Conservation (phyloP, 139 green algal genomes). For the Picochlorum sp. region DNA sequence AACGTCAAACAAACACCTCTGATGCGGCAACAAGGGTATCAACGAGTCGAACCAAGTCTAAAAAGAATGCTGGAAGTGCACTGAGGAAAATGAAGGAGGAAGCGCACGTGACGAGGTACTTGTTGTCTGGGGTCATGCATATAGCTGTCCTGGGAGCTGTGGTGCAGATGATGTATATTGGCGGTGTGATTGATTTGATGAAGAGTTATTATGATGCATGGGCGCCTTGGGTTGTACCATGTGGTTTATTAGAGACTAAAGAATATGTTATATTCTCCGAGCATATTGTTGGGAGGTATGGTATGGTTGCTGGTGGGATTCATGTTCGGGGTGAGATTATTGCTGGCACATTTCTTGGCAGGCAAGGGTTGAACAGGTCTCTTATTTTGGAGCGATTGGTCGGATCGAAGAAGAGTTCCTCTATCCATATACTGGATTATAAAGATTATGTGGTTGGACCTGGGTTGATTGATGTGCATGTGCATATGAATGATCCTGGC, state of each 20-base stretch:
- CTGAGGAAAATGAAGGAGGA: not conserved
- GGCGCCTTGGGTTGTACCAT: slow-evolving; percentile 13
- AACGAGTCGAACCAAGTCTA: not conserved
- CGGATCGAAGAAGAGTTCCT: not conserved
- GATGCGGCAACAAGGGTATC: too few relatives aligned
- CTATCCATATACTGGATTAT: slow-evolving; percentile 20
- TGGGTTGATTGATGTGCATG: slow-evolving; percentile 85
- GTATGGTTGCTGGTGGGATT: slow-evolving; percentile 21
- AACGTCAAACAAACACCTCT: too few relatives aligned
- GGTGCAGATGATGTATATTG: not conserved
- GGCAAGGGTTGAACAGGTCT: not conserved
- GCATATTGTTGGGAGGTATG: slow-evolving; percentile 19
- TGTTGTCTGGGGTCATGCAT: slow-evolving; percentile 6
- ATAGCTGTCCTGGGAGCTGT: not conserved
- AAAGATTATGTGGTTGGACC: slow-evolving; percentile 58
- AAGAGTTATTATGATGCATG: slow-evolving; percentile 1
- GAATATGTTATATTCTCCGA: slow-evolving; percentile 28
- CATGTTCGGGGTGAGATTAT: slow-evolving; percentile 31
- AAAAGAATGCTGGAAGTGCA: slow-evolving; percentile 5
- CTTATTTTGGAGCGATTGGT: not conserved
- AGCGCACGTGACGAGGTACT: not conserved
- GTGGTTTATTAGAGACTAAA: slow-evolving; percentile 23
- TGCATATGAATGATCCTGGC: slow-evolving; percentile 92
- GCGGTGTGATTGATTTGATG: slow-evolving; percentile 3
- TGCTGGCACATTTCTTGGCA: slow-evolving; percentile 5